These are phyloP conservation scores for Eustoma russellianum DNA, from an alignment of 257 asterid genomes.

Conservation along the genomic window DNA sequence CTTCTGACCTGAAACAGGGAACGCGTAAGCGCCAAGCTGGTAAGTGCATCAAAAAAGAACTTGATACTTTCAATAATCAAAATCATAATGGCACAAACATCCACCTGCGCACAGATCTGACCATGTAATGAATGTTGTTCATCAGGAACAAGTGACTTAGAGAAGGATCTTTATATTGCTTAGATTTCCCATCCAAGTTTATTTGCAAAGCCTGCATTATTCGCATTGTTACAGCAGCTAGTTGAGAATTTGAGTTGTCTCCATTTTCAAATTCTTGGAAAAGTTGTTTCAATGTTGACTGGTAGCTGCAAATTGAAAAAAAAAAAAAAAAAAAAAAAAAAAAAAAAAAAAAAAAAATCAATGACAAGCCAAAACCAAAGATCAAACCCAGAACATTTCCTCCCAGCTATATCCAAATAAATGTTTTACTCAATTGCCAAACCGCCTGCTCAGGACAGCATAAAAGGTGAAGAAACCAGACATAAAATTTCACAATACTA, in stretches of 20 bases:
- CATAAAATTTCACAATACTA: too few species aligned
- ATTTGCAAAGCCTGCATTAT: constrained; percentile 98
- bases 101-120: constrained; percentile 98
- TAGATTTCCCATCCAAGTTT: constrained; percentile 97
- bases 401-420: neutral
- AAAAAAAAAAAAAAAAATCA: neutral
- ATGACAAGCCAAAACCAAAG: neutral
- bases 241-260: constrained; percentile 72
- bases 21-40: constrained; percentile 7
- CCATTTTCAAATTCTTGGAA: constrained; percentile 77
- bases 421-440: neutral
- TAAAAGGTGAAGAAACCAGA: neutral
- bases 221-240: constrained; percentile 91
- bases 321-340: too few species aligned
- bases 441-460: neutral
- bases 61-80: constrained; percentile 4
- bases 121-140: constrained; percentile 98
- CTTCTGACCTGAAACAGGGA: constrained; percentile 76
- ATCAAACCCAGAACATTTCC: neutral
- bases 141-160: constrained; percentile 87
- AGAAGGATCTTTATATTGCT: constrained; percentile 81
- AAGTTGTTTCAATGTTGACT: constrained; percentile 89
- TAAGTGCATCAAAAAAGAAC: neutral
- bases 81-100: constrained; percentile 5
- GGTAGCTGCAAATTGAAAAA: constrained; percentile 53